Percentiles rank a stretch among this genome's conserved stretches.
These are phyloP conservation scores for Calonectria pseudoreteaudii DNA, from an alignment of 2,329 filamentous ascomycete genomes.

Conservation along the genomic window DNA sequence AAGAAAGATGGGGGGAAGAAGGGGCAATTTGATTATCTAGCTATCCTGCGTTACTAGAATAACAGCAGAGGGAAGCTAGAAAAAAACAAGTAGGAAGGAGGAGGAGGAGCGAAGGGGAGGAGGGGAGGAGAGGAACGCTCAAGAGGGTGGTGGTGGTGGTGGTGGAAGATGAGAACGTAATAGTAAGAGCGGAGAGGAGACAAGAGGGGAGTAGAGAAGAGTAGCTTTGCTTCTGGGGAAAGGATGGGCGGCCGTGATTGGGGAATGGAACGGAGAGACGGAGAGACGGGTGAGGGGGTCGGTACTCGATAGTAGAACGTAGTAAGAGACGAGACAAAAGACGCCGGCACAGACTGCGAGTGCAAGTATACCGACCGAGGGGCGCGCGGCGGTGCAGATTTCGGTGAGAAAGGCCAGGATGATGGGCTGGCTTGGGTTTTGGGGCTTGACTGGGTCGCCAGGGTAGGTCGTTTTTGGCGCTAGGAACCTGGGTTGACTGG, in stretches of 20 bases:
- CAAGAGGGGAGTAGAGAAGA: conserved; percentile 14
- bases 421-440: conserved; percentile 40
- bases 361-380: conserved; percentile 27
- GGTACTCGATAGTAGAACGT: conserved; percentile 12
- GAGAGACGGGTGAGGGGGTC: conserved; percentile 26
- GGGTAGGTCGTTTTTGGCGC: conserved; percentile 14
- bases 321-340: conserved; percentile 23
- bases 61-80: conserved; percentile 27
- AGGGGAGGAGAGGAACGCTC: neutral
- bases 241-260: conserved; percentile 38
- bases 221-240: conserved; percentile 40
- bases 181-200: neutral
- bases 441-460: conserved; percentile 26
- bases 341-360: conserved; percentile 16
- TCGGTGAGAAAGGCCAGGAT: conserved; percentile 44
- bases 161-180: conserved; percentile 1
- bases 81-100: conserved; percentile 13
- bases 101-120: conserved; percentile 4
- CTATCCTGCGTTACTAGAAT: conserved; percentile 21
- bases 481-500: conserved; percentile 18
- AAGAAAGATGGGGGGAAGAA: conserved; percentile 1
- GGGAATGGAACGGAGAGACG: conserved; percentile 40
- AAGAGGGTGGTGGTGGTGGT: neutral
- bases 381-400: conserved; percentile 30
- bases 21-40: conserved; percentile 24